phyloP scores from a whole-genome alignment of 495 filamentous ascomycete genomes.

The Xylaria castorea region DNA sequence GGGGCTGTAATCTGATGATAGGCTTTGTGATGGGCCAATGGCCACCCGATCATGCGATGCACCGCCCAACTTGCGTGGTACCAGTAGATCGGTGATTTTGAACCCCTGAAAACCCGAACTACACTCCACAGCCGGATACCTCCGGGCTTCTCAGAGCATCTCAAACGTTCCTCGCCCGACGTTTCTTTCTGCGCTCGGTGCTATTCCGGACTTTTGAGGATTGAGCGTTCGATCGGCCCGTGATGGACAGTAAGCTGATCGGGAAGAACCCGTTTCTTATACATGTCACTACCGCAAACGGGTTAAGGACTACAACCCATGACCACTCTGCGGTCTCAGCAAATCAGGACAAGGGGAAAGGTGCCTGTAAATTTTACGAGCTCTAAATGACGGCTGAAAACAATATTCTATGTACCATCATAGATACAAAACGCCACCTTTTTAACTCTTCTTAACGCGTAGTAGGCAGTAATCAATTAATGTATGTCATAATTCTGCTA shows the following conservation, averaged over 20 bases:
- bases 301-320: not conserved
- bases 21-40: constrained; percentile 20
- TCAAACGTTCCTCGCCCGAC: not conserved
- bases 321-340: not conserved
- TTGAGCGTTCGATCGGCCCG: constrained; percentile 2
- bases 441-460: not conserved
- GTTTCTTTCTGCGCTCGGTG: not conserved
- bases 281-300: not conserved
- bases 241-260: not conserved
- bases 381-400: not conserved
- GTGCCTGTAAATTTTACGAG: not conserved
- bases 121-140: not conserved
- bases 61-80: constrained; percentile 4
- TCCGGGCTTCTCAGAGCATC: not conserved
- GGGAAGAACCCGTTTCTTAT: not conserved
- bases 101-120: constrained; percentile 4
- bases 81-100: constrained; percentile 2
- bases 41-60: constrained; percentile 12
- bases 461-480: not conserved
- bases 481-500: not conserved
- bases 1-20: constrained; percentile 21
- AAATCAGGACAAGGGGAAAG: not conserved
- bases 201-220: not conserved
- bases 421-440: not conserved
- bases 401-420: not conserved